Evolutionary conservation across 2,329 filamentous ascomycete genomes (phyloP).

Genomic region (Zasmidium angulare): DNA sequence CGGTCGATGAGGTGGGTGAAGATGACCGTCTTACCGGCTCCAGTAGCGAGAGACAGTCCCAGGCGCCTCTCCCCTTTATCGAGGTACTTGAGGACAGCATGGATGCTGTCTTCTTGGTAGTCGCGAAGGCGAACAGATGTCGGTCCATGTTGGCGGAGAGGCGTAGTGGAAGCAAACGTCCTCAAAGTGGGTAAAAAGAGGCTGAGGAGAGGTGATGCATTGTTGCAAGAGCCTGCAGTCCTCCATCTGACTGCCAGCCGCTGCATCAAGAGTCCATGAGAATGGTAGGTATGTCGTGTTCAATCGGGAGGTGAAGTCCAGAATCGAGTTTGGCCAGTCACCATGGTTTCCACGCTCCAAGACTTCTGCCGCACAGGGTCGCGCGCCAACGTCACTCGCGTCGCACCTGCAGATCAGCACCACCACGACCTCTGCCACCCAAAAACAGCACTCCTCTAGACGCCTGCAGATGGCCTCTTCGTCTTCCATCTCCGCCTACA

Average conservation of each 20-base stretch:
- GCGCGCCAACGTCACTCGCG: neutral
- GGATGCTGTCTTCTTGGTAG: constrained; percentile 88
- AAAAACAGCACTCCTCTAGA: no score
- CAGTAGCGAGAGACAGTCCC: constrained; percentile 82
- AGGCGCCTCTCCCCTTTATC: constrained; percentile 70
- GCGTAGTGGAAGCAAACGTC: neutral
- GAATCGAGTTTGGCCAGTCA: neutral
- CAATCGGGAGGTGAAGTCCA: neutral
- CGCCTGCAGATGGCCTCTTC: no score
- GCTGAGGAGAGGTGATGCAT: no score
- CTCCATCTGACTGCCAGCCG: neutral
- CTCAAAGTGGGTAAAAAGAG: no score
- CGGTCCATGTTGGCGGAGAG: neutral
- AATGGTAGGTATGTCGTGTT: neutral
- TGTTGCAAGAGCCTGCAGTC: no score
- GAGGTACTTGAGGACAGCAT: constrained; percentile 69
- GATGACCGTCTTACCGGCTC: constrained; percentile 85
- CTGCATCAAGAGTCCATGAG: neutral
- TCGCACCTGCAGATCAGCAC: neutral
- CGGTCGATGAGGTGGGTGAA: constrained; percentile 93
- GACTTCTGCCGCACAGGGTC: no score
- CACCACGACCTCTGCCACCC: neutral
- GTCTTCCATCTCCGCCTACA: constrained; percentile 8
- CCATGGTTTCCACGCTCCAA: neutral
- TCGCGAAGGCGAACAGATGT: constrained; percentile 55